A percentile compares a stretch with the other conserved stretches of the same genome.
phyloP scores from a whole-genome alignment of 2,329 filamentous ascomycete genomes.

The Ophiocordyceps australis region DNA sequence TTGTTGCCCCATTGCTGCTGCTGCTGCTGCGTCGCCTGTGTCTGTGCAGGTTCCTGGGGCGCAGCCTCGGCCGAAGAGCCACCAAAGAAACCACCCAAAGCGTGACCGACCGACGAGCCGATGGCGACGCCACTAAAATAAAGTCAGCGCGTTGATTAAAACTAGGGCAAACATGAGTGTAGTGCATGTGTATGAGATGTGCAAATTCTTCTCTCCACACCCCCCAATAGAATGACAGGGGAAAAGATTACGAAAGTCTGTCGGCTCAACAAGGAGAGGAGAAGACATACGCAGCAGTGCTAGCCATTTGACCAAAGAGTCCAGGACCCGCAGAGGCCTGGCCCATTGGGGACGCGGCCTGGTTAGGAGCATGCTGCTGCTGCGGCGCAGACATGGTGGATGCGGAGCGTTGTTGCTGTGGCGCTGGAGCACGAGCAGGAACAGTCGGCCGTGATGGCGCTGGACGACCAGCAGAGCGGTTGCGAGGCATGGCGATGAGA shows the following conservation, averaged over 20 bases:
- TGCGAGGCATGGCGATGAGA: constrained; percentile 50
- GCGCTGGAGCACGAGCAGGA: constrained; percentile 33
- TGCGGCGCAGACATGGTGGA: constrained; percentile 42
- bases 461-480: constrained; percentile 44
- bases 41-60: constrained; percentile 28
- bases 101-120: constrained; percentile 88
- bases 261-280: neutral
- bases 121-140: constrained; percentile 77
- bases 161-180: too few species aligned
- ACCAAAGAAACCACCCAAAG: constrained; percentile 74
- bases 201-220: neutral
- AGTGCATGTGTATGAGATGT: too few species aligned
- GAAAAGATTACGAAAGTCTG: neutral
- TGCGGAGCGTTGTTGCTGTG: constrained; percentile 51
- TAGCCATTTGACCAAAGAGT: constrained; percentile 92
- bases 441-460: constrained; percentile 50
- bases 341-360: constrained; percentile 24
- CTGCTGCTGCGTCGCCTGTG: constrained; percentile 22
- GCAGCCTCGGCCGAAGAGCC: constrained; percentile 40
- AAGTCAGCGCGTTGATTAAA: neutral
- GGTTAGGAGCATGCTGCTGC: constrained; percentile 31
- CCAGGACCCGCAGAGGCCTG: constrained; percentile 57
- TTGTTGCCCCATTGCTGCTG: constrained; percentile 38
- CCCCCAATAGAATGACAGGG: neutral
- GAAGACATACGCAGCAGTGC: constrained; percentile 80